Conservation (phyloP, 179 eudicot genomes). For the Nepenthes alata region DNA sequence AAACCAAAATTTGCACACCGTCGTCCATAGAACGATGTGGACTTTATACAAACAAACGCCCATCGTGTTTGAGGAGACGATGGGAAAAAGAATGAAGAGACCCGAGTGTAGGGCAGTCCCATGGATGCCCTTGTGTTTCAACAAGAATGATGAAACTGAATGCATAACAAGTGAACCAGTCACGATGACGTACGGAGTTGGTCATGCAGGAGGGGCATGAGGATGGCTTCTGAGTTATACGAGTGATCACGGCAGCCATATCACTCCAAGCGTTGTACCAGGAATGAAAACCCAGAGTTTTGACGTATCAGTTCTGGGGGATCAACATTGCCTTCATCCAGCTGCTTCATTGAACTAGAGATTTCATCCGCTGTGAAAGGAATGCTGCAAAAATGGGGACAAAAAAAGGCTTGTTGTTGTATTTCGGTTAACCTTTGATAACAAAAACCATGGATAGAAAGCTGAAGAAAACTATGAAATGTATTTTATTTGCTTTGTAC, state of each 20-base stretch:
- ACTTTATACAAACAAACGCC: slow-evolving; percentile 21
- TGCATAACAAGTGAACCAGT: background rate
- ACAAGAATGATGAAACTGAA: slow-evolving; percentile 8
- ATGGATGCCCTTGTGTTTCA: slow-evolving; percentile 18
- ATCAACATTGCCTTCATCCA: slow-evolving; percentile 63
- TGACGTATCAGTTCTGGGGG: slow-evolving; percentile 82
- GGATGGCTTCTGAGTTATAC: background rate
- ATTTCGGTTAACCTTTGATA: no score
- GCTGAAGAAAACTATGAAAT: no score
- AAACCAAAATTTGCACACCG: slow-evolving; percentile 22
- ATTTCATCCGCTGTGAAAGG: slow-evolving; percentile 90
- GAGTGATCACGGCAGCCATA: background rate
- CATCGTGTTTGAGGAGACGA: slow-evolving; percentile 17
- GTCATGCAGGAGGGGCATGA: no score
- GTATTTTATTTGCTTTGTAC: no score
- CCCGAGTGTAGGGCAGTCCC: slow-evolving; percentile 17
- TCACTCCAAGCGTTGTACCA: slow-evolving; percentile 44
- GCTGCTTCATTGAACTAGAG: slow-evolving; percentile 66
- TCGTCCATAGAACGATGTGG: slow-evolving; percentile 18
- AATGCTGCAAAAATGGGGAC: slow-evolving; percentile 41
- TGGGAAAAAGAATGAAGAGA: slow-evolving; percentile 37
- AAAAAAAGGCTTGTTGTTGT: background rate
- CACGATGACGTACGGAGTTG: background rate
- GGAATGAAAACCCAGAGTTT: slow-evolving; percentile 74
- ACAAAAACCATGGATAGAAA: no score